Conservation (phyloP, 805 yeast genomes). For the Torulaspora microellipsoides region DNA sequence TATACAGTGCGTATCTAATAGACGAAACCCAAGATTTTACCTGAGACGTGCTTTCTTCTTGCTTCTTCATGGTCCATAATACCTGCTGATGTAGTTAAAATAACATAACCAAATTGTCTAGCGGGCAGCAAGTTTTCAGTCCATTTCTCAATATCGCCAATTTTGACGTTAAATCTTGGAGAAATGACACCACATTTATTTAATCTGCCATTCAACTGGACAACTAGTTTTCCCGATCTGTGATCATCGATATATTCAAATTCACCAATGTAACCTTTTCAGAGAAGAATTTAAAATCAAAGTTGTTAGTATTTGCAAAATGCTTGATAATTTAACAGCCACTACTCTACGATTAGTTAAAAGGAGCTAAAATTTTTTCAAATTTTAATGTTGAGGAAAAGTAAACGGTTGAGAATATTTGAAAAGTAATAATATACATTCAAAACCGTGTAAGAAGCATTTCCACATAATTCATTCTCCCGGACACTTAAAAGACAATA, state of each 20-base stretch:
- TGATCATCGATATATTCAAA: slow-evolving; percentile 98
- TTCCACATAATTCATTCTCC: slow-evolving; percentile 58
- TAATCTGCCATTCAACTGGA: slow-evolving; percentile 94
- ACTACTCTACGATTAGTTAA: not conserved
- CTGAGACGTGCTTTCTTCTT: slow-evolving; percentile 98
- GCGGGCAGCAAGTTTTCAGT: slow-evolving; percentile 97
- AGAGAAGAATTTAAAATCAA: not conserved
- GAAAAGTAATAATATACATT: slow-evolving; percentile 15
- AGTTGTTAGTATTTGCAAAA: slow-evolving; percentile 11
- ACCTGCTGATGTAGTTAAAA: slow-evolving; percentile 98
- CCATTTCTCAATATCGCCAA: slow-evolving; percentile 96
- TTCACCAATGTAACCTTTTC: slow-evolving; percentile 79
- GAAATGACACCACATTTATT: slow-evolving; percentile 99
- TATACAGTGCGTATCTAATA: slow-evolving; percentile 42
- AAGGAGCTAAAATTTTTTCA: not conserved
- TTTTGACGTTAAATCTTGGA: slow-evolving; percentile 96
- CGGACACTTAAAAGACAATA: slow-evolving; percentile 98
- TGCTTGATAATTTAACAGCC: too few relatives aligned
- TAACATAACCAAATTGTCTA: slow-evolving; percentile 97
- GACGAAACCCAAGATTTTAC: slow-evolving; percentile 96
- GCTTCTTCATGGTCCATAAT: slow-evolving; percentile 99
- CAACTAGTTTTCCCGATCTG: slow-evolving; percentile 97
- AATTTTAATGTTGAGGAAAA: slow-evolving; percentile 53
- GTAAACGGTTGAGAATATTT: slow-evolving; percentile 51
- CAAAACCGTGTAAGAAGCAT: slow-evolving; percentile 64